Percentiles rank a stretch among this genome's conserved stretches.
These are phyloP conservation scores for Emericellopsis atlantica DNA, from an alignment of 2,329 filamentous ascomycete genomes.

Conservation along the genomic window DNA sequence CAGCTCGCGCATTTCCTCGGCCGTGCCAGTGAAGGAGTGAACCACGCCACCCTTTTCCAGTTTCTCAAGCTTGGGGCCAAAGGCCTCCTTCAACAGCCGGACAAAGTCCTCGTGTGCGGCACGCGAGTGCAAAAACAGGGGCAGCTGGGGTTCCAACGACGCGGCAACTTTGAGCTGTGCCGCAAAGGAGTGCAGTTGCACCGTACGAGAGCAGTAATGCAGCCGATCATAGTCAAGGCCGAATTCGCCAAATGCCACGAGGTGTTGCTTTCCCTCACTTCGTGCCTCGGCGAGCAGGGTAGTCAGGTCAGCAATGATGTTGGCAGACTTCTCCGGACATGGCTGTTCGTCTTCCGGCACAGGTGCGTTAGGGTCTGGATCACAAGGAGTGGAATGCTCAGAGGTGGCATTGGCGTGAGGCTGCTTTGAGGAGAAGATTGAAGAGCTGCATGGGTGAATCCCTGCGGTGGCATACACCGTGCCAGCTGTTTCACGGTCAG, in stretches of 20 bases:
- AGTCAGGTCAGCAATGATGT: constrained; percentile 47
- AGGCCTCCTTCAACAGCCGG: constrained; percentile 46
- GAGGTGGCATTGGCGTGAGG: constrained; percentile 18
- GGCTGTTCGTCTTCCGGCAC: constrained; percentile 34
- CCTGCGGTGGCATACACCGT: constrained; percentile 83
- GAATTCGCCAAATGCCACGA: constrained; percentile 86
- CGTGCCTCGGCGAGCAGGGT: constrained; percentile 50
- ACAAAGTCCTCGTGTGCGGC: constrained; percentile 83
- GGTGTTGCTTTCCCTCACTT: constrained; percentile 20
- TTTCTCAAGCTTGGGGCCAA: constrained; percentile 45
- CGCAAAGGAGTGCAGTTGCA: constrained; percentile 76
- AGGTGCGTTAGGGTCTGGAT: constrained; percentile 34
- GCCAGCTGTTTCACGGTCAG: constrained; percentile 40
- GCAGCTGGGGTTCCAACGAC: constrained; percentile 56
- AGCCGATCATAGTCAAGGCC: constrained; percentile 93
- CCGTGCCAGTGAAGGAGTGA: constrained; percentile 86
- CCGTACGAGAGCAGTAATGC: constrained; percentile 64
- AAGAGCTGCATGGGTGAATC: constrained; percentile 82
- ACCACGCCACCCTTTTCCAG: constrained; percentile 72
- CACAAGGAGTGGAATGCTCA: constrained; percentile 38
- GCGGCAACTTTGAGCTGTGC: constrained; percentile 70
- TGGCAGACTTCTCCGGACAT: constrained; percentile 27
- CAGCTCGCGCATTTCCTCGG: constrained; percentile 71
- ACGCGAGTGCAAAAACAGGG: constrained; percentile 84
- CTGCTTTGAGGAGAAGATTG: constrained; percentile 52